Evolutionary conservation across 306 rosid genomes (phyloP).

Genomic region (Prunus mira): DNA sequence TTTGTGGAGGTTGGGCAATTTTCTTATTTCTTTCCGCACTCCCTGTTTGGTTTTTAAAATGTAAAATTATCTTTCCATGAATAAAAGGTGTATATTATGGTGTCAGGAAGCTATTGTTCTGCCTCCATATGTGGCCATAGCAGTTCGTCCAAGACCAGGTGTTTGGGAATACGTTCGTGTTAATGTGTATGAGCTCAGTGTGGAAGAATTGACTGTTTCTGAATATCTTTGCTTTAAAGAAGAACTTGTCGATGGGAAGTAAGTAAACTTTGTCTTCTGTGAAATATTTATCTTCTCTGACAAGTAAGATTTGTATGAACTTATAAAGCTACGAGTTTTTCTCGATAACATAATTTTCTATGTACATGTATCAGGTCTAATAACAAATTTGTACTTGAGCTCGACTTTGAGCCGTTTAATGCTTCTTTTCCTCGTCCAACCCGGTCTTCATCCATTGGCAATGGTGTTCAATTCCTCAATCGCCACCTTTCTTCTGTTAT

Average conservation of each 20-base stretch:
- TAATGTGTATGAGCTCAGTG: conserved; percentile 71
- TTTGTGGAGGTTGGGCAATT: neutral
- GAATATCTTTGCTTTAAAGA: conserved; percentile 88
- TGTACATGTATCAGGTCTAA: conserved; percentile 29
- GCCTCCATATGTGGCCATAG: conserved; percentile 90
- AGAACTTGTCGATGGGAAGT: conserved; percentile 71
- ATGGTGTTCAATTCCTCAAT: conserved; percentile 83
- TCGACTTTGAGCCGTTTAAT: conserved; percentile 89
- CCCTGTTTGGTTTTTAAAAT: neutral
- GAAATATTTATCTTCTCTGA: neutral
- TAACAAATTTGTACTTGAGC: conserved; percentile 56
- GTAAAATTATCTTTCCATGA: neutral
- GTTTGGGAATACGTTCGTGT: conserved; percentile 90
- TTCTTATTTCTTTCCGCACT: no score
- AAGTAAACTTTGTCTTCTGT: conserved; percentile 19
- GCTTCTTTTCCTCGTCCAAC: conserved; percentile 72
- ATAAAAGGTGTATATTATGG: conserved; percentile 11
- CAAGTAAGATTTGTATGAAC: neutral
- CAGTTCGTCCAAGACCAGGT: conserved; percentile 93
- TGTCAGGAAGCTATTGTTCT: conserved; percentile 71
- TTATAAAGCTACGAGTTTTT: conserved; percentile 5
- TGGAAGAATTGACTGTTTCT: conserved; percentile 78
- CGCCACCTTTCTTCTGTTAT: conserved; percentile 75
- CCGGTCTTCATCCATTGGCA: conserved; percentile 80
- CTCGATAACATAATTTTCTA: neutral